A percentile compares a stretch with the other conserved stretches of the same genome.
These are phyloP conservation scores for Penicillium sp. DNA, from an alignment of 2,329 filamentous ascomycete genomes.

Conservation along the genomic window DNA sequence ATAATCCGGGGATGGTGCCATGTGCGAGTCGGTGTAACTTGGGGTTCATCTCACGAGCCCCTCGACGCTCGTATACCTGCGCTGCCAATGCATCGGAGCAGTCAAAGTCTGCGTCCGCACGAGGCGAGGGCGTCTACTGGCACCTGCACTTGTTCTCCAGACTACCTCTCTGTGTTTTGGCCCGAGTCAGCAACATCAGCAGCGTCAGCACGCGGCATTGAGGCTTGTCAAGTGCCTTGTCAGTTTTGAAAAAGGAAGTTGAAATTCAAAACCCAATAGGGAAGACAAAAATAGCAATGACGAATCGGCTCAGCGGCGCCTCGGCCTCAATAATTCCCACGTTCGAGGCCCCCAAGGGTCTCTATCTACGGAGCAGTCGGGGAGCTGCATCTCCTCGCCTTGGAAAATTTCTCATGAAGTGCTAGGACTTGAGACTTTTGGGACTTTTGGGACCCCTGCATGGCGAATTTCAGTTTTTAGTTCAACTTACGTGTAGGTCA, in stretches of 20 bases:
- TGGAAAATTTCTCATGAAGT: neutral
- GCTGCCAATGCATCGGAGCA: conserved; percentile 4
- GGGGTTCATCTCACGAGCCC: neutral
- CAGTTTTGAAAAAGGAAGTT: neutral
- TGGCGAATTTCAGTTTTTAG: neutral
- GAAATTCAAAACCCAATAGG: neutral
- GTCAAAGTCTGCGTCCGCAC: neutral
- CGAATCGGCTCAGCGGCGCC: neutral
- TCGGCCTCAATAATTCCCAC: conserved; percentile 11
- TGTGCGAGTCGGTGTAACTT: conserved; percentile 27
- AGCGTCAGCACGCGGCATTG: neutral
- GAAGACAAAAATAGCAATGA: neutral
- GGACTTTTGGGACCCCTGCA: conserved; percentile 3
- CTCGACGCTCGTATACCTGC: conserved; percentile 7
- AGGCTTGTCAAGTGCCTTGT: neutral
- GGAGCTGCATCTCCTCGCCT: conserved; percentile 14
- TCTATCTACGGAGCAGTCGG: conserved; percentile 6
- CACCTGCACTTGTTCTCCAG: conserved; percentile 4
- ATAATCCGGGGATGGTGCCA: conserved; percentile 14
- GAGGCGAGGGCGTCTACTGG: neutral
- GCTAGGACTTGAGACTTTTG: neutral
- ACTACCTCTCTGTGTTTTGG: neutral
- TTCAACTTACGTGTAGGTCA: neutral
- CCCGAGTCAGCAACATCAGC: neutral
- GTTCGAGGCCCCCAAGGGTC: conserved; percentile 7